Base-by-base conservation (phyloP, 345 rosid species). In the Citrus glauca region DNA sequence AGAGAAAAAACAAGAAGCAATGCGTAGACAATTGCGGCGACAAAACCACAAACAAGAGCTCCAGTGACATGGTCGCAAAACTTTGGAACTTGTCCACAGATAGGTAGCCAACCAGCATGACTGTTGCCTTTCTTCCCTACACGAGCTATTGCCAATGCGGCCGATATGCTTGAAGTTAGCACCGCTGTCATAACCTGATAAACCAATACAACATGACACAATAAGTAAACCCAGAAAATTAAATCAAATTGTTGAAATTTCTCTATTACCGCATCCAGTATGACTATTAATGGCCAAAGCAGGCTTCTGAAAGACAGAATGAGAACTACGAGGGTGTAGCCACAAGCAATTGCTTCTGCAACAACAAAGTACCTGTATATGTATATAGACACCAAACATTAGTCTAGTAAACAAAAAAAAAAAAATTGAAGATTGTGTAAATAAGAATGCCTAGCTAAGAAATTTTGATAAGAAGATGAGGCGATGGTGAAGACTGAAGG, bases 81-180 rank as follows among this genome's bases (percentile, higher is more conserved):
- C 28, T 80, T 80, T 5, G 89, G 86, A 73, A 90, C 89, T 76
- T 85, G 88, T 14, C 75, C 84, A 53, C 91, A 90, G 60, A 90
- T 71, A 1, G 94, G 91, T 4, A 87, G 79, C 94, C 94, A 90
- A 8, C 94, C 92, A 9, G 94, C 91, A 65, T 85, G 91, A 30
- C 68, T 79, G 57, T 82, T 88, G 72, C 94, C 92, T 32, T 86
- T 82, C 78, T 87, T 89, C 37, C 94, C 94, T 72, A 90, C 88
- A 48, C 60, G 61, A 38, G 86, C 94, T 80, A 87, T 79, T 69
- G 90, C 91, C 81, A 91, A 30, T 0, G 94, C 88, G 16, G 94
- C 88, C 0, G 92, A 84, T 56, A 89, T 80, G 88, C 89, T 86
- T 19, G 91, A 86, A n/a, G 82, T 80, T 13, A 88, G 77, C 27